phyloP scores from a whole-genome alignment of 2,329 filamentous ascomycete species.

The Scedosporium apiospermum region DNA sequence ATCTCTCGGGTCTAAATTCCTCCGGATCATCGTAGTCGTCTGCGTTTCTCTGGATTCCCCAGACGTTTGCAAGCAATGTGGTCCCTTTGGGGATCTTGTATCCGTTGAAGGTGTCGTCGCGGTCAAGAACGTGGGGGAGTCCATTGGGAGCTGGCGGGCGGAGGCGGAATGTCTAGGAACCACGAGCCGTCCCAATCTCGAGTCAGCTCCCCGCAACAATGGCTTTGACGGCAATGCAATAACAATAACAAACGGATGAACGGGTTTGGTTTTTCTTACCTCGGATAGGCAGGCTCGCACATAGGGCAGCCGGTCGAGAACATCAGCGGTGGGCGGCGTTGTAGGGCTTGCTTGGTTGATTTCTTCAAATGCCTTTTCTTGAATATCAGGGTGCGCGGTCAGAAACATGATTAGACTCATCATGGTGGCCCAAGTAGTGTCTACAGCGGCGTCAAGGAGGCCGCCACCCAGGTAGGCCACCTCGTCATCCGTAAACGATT shows the following conservation, averaged over 20 bases:
- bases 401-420: constrained; percentile 17
- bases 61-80: constrained; percentile 27
- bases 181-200: too few species aligned
- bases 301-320: constrained; percentile 13
- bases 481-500: constrained; percentile 9
- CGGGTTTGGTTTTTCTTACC: constrained; percentile 1
- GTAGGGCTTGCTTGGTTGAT: constrained; percentile 15
- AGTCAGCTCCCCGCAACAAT: too few species aligned
- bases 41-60: constrained; percentile 16
- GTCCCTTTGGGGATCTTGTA: constrained; percentile 39
- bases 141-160: constrained; percentile 32
- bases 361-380: constrained; percentile 17
- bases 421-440: constrained; percentile 15
- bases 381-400: constrained; percentile 12
- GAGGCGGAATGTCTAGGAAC: constrained; percentile 20
- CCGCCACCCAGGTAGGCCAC: constrained; percentile 12
- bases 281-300: constrained; percentile 14
- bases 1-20: constrained; percentile 18
- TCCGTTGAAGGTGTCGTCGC: constrained; percentile 38
- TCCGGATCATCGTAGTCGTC: constrained; percentile 15
- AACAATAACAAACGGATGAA: too few species aligned
- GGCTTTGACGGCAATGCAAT: too few species aligned
- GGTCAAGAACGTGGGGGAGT: constrained; percentile 33
- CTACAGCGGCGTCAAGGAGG: constrained; percentile 17
- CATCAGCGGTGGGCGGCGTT: constrained; percentile 20